Conservation (phyloP, 371 early-diverging fungal genomes). For the Conidiobolus incongruus region DNA sequence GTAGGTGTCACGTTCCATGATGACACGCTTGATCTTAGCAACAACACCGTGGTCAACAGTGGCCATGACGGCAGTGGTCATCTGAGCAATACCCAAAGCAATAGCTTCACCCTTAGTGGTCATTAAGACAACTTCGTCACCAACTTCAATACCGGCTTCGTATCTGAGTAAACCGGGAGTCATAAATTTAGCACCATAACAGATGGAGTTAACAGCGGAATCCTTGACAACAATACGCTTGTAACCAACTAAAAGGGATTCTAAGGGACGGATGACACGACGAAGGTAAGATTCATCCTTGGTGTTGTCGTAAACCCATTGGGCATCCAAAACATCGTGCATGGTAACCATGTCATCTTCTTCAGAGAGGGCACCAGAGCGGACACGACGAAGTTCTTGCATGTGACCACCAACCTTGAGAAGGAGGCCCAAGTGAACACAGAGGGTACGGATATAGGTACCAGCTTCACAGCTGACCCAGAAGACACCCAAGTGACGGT, state of each 20-base stretch:
- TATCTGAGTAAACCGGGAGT: conserved; percentile 94
- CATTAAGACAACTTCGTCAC: conserved; percentile 94
- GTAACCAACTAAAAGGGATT: conserved; percentile 84
- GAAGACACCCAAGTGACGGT: conserved; percentile 89
- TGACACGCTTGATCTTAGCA: conserved; percentile 97
- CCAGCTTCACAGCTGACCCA: conserved; percentile 99
- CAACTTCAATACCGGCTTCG: conserved; percentile 88
- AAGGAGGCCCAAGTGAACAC: conserved; percentile 95
- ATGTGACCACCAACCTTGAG: conserved; percentile 97
- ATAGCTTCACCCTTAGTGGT: conserved; percentile 99
- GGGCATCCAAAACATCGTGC: conserved; percentile 98
- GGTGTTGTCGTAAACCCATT: conserved; percentile 91
- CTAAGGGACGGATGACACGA: conserved; percentile 90
- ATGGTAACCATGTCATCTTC: conserved; percentile 92
- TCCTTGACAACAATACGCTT: conserved; percentile 99
- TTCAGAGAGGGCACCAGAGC: conserved; percentile 88
- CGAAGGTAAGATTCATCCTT: conserved; percentile 90
- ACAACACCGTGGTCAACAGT: conserved; percentile 87
- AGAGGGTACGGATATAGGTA: conserved; percentile 98
- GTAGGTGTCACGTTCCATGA: conserved; percentile 99
- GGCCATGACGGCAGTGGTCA: conserved; percentile 93
- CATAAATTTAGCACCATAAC: conserved; percentile 98
- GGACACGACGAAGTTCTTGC: conserved; percentile 98
- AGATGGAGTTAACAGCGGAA: conserved; percentile 95
- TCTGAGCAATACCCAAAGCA: conserved; percentile 89